These are phyloP conservation scores for Sporothrix variecibatus DNA, from an alignment of 2,329 filamentous ascomycete species.

Conservation along the genomic window DNA sequence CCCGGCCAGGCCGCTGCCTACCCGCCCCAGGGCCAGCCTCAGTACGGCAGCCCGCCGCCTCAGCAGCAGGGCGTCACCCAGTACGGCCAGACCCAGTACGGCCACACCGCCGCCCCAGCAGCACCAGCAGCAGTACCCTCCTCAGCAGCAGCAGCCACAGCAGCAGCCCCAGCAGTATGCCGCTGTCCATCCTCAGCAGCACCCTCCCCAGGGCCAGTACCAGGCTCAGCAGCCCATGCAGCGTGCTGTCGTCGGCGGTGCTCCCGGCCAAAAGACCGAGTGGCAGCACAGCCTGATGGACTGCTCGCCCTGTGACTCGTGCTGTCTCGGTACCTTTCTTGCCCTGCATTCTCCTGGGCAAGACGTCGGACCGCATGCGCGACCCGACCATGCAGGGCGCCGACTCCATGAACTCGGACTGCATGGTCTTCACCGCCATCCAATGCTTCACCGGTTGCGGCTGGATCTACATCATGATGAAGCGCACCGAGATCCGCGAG, in stretches of 20 bases:
- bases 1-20: constrained; percentile 5
- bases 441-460: constrained; percentile 45
- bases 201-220: constrained; percentile 18
- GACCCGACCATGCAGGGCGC: constrained; percentile 46
- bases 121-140: constrained; percentile 20
- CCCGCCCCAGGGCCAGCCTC: constrained; percentile 19
- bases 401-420: constrained; percentile 46
- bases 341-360: constrained; percentile 50
- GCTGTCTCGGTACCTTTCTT: constrained; percentile 44
- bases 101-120: constrained; percentile 24
- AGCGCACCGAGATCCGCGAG: constrained; percentile 56
- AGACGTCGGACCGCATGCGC: constrained; percentile 47
- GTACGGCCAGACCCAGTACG: constrained; percentile 16
- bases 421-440: constrained; percentile 44
- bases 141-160: constrained; percentile 13
- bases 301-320: constrained; percentile 46
- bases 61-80: constrained; percentile 16
- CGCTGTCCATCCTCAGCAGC: constrained; percentile 16
- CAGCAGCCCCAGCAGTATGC: constrained; percentile 4
- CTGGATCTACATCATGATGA: constrained; percentile 53
- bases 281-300: constrained; percentile 45
- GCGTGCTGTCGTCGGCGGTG: constrained; percentile 20
- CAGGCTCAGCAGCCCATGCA: constrained; percentile 27
- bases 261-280: constrained; percentile 29
- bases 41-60: constrained; percentile 16